These are phyloP conservation scores for Abrus precatorius DNA, from an alignment of 306 rosid species.

Conservation along the genomic window DNA sequence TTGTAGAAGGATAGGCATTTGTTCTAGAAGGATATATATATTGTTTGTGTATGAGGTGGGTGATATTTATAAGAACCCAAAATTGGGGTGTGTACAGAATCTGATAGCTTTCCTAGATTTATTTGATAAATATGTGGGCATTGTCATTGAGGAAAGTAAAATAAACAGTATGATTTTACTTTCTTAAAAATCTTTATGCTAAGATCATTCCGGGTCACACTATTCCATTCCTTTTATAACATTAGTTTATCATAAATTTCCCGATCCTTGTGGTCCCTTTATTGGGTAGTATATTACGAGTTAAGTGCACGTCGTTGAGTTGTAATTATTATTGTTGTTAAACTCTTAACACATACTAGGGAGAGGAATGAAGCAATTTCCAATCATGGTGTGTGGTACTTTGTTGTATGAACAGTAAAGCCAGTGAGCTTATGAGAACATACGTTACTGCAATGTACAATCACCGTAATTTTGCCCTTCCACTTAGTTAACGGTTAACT, in stretches of 20 bases:
- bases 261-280: background rate
- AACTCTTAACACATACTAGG: background rate
- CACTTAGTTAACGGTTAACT: background rate
- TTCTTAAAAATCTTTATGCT: background rate
- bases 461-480: background rate
- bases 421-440: background rate
- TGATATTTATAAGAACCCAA: constrained; percentile 59
- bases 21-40: constrained; percentile 24
- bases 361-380: background rate
- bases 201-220: background rate
- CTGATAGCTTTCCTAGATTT: constrained; percentile 32
- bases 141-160: constrained; percentile 27
- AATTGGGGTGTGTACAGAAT: constrained; percentile 54
- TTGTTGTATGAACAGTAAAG: background rate
- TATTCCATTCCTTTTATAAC: background rate
- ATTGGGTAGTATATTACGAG: background rate
- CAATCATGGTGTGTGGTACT: background rate
- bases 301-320: background rate
- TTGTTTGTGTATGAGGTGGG: constrained; percentile 60
- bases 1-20: constrained; percentile 65
- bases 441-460: constrained; percentile 2
- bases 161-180: constrained; percentile 8
- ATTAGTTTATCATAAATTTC: background rate
- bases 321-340: background rate
- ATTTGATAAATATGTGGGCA: constrained; percentile 30